Evolutionary conservation across 805 yeast genomes (phyloP), one percentile per base, ranked within the genome.

Genomic region (Barnettozyma siamensis): DNA sequence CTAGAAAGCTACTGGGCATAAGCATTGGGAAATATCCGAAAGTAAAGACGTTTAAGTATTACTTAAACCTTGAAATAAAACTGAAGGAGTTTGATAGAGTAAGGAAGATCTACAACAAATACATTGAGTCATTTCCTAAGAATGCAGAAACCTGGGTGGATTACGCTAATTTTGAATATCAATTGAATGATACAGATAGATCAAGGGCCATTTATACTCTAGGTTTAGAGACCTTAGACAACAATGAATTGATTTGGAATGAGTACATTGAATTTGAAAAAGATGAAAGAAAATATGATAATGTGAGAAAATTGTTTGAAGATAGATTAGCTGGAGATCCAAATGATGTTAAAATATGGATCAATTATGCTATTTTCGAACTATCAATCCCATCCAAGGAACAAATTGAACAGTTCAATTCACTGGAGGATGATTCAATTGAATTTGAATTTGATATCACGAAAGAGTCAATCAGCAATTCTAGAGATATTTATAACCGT

Each of bases 61-160:
- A 93, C 60, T 80, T 91, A 35, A 66, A 63, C 2, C 48, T 88
- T 28, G 97, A 91, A 56, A 66, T 65, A 30, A 64, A 69, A 40
- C 58, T 89, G 35, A 84, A 83, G 29, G 93, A 88, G 52, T 84
- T 84, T 68, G 94, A 83, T 45, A 63, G 96, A 28, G 88, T 83
- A 7, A 65, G 98, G 26, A 78, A 66, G 56, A 54, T 93, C 3
- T 88, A 78, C 57, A 85, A 80, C 48, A 80, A 76, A 53, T 75
- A 73, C 64, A 47, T 85, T n/a, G 81, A 77, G 48, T 49, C 55
- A 2, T 71, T 65, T 48, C 71, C 80, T 0, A 42, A 48, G 3
- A 46, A 66, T 7, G 54, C 68, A 1, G 55, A 61, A 4, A 67
- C 75, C 0, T 80, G 97, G 82, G 53, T 73, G 3, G 70, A 72